phyloP scores from a whole-genome alignment of 805 yeast species.

The Aciculoconidium aculeatum region DNA sequence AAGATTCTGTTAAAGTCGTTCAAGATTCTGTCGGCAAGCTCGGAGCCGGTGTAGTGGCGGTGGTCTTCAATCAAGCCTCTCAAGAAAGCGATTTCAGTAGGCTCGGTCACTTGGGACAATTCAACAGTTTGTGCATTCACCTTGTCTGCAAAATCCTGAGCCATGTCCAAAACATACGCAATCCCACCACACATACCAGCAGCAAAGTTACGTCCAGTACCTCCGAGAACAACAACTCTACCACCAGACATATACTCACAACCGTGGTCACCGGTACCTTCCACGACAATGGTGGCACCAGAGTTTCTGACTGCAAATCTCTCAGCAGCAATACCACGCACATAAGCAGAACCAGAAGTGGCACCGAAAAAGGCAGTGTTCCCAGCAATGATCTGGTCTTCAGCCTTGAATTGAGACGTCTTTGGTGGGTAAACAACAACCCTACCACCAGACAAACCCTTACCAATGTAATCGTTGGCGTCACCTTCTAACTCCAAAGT shows the following conservation, averaged over 20 bases:
- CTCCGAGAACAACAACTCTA: conserved; percentile 87
- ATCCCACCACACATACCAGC: conserved; percentile 99
- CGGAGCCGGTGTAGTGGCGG: conserved; percentile 89
- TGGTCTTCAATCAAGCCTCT: conserved; percentile 93
- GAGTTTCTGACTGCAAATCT: conserved; percentile 98
- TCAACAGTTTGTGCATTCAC: conserved; percentile 82
- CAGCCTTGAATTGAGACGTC: conserved; percentile 79
- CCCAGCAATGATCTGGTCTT: conserved; percentile 94
- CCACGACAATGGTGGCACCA: conserved; percentile 95
- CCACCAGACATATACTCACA: conserved; percentile 99
- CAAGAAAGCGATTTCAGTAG: conserved; percentile 88
- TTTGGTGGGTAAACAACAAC: conserved; percentile 88
- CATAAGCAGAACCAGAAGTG: conserved; percentile 88
- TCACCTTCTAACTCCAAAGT: conserved; percentile 96
- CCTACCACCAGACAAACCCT: conserved; percentile 95
- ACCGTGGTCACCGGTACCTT: conserved; percentile 97
- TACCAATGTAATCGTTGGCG: conserved; percentile 96
- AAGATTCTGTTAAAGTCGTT: conserved; percentile 82
- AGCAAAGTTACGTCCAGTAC: conserved; percentile 88
- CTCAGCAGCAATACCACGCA: conserved; percentile 97
- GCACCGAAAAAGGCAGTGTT: conserved; percentile 98
- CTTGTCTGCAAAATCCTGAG: conserved; percentile 79
- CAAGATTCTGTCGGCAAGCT: conserved; percentile 78
- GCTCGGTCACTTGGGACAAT: conserved; percentile 69
- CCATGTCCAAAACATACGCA: conserved; percentile 92